Percentiles rank a stretch among this genome's conserved stretches.
Evolutionary conservation across 148 eudicot species (phyloP).

Genomic region (Persicaria tinctoria): DNA sequence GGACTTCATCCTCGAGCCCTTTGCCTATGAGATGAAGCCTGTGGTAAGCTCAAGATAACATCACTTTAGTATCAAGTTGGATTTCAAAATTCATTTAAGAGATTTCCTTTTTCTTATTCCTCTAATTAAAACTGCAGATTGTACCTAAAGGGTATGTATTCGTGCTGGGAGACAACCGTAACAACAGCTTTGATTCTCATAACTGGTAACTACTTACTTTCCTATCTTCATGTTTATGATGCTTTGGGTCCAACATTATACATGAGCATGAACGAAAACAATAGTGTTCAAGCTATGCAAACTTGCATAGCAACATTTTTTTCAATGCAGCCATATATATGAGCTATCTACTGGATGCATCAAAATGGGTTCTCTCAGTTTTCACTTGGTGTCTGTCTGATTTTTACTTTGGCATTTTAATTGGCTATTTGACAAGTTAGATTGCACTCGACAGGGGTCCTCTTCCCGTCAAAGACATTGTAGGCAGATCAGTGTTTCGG

Average conservation of each 20-base stretch:
- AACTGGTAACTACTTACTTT: slow-evolving; percentile 46
- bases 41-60: slow-evolving; percentile 30
- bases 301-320: too few relatives aligned
- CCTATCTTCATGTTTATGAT: background rate
- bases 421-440: background rate
- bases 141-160: slow-evolving; percentile 87
- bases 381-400: background rate
- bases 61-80: background rate
- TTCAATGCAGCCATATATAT: too few relatives aligned
- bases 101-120: background rate
- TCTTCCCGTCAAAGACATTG: slow-evolving; percentile 50
- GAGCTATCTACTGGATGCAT: too few relatives aligned
- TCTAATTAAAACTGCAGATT: slow-evolving; percentile 28
- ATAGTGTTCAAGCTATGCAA: too few relatives aligned
- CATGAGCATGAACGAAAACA: too few relatives aligned
- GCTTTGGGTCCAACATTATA: background rate
- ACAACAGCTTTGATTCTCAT: slow-evolving; percentile 87
- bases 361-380: background rate
- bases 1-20: slow-evolving; percentile 77
- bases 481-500: slow-evolving; percentile 53
- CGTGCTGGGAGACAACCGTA: slow-evolving; percentile 94
- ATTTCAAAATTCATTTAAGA: background rate
- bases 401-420: background rate
- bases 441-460: slow-evolving; percentile 52
- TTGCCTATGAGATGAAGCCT: slow-evolving; percentile 71